phyloP scores from a whole-genome alignment of 2,329 filamentous ascomycete genomes.

The Aspergillus sp. region DNA sequence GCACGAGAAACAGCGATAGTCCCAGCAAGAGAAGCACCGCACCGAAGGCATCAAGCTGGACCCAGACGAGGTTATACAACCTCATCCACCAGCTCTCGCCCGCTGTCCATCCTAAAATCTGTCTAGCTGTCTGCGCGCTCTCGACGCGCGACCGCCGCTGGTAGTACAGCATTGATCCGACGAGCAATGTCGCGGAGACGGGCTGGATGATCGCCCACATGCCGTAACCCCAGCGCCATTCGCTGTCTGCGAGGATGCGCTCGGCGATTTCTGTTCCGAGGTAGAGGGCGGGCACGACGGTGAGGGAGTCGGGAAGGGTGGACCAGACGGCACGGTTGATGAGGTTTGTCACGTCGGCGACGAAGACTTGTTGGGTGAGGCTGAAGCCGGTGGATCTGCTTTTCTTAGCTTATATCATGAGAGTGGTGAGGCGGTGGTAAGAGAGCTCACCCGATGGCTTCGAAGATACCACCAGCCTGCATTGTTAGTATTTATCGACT shows the following conservation, averaged over 20 bases:
- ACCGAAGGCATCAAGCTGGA: conserved; percentile 41
- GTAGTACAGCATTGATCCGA: conserved; percentile 38
- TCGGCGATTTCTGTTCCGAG: conserved; percentile 55
- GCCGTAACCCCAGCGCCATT: conserved; percentile 51
- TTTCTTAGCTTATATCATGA: neutral
- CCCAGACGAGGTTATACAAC: conserved; percentile 24
- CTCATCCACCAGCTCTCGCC: conserved; percentile 24
- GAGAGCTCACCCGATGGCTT: conserved; percentile 57
- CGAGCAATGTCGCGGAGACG: conserved; percentile 36
- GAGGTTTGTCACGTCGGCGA: conserved; percentile 66
- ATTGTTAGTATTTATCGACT: conserved; percentile 23
- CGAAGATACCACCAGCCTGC: conserved; percentile 57
- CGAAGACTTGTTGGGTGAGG: conserved; percentile 67
- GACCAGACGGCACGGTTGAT: conserved; percentile 64
- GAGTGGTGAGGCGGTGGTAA: too few relatives aligned
- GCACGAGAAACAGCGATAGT: conserved; percentile 41
- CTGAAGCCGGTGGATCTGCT: conserved; percentile 55
- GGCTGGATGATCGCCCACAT: conserved; percentile 50
- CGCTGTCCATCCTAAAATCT: conserved; percentile 4
- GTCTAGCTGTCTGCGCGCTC: neutral
- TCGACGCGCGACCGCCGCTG: conserved; percentile 30
- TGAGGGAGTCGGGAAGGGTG: conserved; percentile 63
- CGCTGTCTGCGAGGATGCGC: conserved; percentile 40
- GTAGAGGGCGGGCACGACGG: conserved; percentile 53
- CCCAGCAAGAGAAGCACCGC: conserved; percentile 39